phyloP scores from a whole-genome alignment of 2,329 filamentous ascomycete genomes.

The Neonectria punicea region DNA sequence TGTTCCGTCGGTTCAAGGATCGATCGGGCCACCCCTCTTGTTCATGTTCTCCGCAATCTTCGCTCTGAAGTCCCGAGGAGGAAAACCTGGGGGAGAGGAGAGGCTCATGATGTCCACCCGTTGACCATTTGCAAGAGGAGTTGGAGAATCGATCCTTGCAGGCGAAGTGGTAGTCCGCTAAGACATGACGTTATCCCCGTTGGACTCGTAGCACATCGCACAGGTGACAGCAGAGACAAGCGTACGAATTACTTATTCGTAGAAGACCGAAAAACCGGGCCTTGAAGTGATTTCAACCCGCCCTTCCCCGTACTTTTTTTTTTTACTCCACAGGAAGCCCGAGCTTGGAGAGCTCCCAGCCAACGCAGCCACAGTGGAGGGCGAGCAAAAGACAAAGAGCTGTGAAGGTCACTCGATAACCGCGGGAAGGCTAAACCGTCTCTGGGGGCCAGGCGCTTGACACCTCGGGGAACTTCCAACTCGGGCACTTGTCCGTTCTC shows the following conservation, averaged over 20 bases:
- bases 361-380: constrained; percentile 7
- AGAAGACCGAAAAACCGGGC: not conserved
- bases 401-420: constrained; percentile 15
- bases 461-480: constrained; percentile 26
- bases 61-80: constrained; percentile 3
- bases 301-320: not conserved
- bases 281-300: not conserved
- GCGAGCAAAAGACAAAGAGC: not conserved
- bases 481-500: not conserved
- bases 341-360: not conserved
- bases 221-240: no score
- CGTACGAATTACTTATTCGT: no score
- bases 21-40: constrained; percentile 20
- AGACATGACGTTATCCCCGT: constrained; percentile 7
- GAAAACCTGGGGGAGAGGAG: constrained; percentile 21
- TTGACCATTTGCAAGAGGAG: no score
- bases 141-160: not conserved
- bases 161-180: constrained; percentile 8
- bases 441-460: not conserved
- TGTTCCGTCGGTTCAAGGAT: constrained; percentile 10
- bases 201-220: not conserved
- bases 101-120: not conserved
- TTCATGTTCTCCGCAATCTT: constrained; percentile 20
- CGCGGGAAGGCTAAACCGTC: constrained; percentile 2
- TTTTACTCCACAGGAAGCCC: not conserved